A percentile compares a stretch with the other conserved stretches of the same genome.
Evolutionary conservation across 2,329 filamentous ascomycete species (phyloP).

Genomic region (Xylaria sp.): DNA sequence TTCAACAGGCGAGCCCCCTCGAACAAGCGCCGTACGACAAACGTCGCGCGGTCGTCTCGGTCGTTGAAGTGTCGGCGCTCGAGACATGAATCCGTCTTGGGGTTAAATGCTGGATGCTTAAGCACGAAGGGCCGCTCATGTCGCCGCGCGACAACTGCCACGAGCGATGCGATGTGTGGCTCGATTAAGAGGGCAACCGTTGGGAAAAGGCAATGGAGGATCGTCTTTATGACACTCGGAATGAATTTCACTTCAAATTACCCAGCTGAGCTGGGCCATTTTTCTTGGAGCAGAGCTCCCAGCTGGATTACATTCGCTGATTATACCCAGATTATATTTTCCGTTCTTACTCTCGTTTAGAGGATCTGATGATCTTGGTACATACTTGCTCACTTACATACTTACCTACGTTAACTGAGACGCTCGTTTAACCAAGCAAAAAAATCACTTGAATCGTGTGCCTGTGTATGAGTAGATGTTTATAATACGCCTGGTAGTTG

Average conservation of each 20-base stretch:
- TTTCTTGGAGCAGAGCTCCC: conserved; percentile 24
- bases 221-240: neutral
- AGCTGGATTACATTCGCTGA: neutral
- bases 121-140: conserved; percentile 6
- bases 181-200: neutral
- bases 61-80: conserved; percentile 36
- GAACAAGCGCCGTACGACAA: conserved; percentile 43
- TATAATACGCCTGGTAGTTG: neutral
- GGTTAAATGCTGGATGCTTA: neutral
- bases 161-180: neutral
- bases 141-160: neutral
- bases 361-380: neutral
- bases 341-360: conserved; percentile 20
- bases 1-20: conserved; percentile 38
- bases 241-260: neutral
- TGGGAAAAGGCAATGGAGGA: neutral
- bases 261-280: conserved; percentile 23
- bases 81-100: conserved; percentile 37
- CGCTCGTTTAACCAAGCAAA: neutral
- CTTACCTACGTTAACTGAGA: neutral
- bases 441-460: too few species aligned
- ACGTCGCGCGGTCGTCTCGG: neutral
- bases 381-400: neutral
- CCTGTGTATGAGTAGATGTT: neutral
- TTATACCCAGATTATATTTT: neutral